A percentile compares a stretch with the other conserved stretches of the same genome.
Evolutionary conservation across 2,329 filamentous ascomycete genomes (phyloP).

Genomic region (Phaeosphaeria sp.): DNA sequence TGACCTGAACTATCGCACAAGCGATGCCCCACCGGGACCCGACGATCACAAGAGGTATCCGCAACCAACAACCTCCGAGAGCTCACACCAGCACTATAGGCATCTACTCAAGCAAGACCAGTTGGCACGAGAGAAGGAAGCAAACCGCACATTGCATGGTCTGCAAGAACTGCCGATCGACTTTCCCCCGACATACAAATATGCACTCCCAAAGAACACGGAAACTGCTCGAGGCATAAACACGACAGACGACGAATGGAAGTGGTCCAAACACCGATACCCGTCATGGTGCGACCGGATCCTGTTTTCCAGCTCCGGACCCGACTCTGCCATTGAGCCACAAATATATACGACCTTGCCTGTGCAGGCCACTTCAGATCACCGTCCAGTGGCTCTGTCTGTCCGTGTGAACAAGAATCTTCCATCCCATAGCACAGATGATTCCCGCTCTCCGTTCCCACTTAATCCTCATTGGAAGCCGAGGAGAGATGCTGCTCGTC

Average conservation of each 20-base stretch:
- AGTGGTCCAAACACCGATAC: conserved; percentile 82
- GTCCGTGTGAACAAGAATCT: conserved; percentile 68
- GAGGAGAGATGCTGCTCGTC: conserved; percentile 61
- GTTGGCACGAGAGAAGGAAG: conserved; percentile 72
- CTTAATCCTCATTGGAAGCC: conserved; percentile 65
- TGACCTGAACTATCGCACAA: conserved; percentile 94
- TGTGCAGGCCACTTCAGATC: conserved; percentile 82
- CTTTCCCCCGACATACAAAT: conserved; percentile 97
- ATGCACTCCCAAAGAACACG: conserved; percentile 52
- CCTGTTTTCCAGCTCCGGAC: conserved; percentile 68
- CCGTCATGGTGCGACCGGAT: conserved; percentile 92
- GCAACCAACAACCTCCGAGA: conserved; percentile 58
- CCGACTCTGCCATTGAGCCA: conserved; percentile 57
- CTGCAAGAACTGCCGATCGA: conserved; percentile 74
- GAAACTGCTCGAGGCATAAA: conserved; percentile 14
- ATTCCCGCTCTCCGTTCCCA: conserved; percentile 62
- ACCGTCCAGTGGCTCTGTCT: conserved; percentile 81
- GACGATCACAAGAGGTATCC: conserved; percentile 68
- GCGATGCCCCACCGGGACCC: conserved; percentile 67
- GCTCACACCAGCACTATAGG: conserved; percentile 66
- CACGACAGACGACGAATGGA: conserved; percentile 58
- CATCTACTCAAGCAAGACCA: conserved; percentile 79
- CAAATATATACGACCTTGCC: conserved; percentile 76
- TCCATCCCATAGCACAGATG: conserved; percentile 35
- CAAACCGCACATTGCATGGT: conserved; percentile 77